phyloP scores from a whole-genome alignment of 257 asterid species.

The Lithospermum erythrorhizon region DNA sequence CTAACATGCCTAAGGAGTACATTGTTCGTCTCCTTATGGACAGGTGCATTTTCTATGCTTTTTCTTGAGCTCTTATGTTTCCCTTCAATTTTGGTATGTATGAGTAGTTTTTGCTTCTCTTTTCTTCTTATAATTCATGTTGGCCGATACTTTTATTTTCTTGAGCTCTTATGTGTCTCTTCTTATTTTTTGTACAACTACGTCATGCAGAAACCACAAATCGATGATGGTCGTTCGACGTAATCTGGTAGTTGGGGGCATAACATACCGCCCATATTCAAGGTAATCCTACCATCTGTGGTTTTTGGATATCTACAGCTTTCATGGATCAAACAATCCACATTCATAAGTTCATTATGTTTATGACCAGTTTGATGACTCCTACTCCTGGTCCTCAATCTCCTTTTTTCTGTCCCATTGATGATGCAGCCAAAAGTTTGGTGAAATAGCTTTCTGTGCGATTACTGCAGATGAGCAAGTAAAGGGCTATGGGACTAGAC shows the following conservation, averaged over 20 bases:
- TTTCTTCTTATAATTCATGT: not conserved
- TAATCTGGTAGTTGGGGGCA: constrained; percentile 90
- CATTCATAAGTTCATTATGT: not conserved
- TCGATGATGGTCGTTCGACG: constrained; percentile 87
- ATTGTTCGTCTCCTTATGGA: constrained; percentile 99
- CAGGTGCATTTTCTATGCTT: constrained; percentile 40
- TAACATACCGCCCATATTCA: constrained; percentile 84
- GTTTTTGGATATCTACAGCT: not conserved
- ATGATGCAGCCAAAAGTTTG: constrained; percentile 77
- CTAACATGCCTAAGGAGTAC: constrained; percentile 98
- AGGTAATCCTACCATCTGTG: constrained; percentile 35
- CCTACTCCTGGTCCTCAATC: not conserved
- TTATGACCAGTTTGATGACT: too few relatives aligned
- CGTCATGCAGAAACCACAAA: constrained; percentile 68
- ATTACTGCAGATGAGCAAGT: constrained; percentile 97
- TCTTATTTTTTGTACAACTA: constrained; percentile 3
- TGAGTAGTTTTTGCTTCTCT: not conserved
- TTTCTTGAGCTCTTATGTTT: not conserved
- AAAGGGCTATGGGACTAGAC: constrained; percentile 91
- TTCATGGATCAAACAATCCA: not conserved
- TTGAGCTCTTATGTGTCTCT: too few relatives aligned
- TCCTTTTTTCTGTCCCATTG: constrained; percentile 1
- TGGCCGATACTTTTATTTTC: too few relatives aligned
- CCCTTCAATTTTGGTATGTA: constrained; percentile 4
- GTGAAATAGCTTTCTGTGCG: constrained; percentile 99